These are phyloP conservation scores for Lyophyllum shimeji DNA, from an alignment of 768 basidiomycete genomes.

Conservation along the genomic window DNA sequence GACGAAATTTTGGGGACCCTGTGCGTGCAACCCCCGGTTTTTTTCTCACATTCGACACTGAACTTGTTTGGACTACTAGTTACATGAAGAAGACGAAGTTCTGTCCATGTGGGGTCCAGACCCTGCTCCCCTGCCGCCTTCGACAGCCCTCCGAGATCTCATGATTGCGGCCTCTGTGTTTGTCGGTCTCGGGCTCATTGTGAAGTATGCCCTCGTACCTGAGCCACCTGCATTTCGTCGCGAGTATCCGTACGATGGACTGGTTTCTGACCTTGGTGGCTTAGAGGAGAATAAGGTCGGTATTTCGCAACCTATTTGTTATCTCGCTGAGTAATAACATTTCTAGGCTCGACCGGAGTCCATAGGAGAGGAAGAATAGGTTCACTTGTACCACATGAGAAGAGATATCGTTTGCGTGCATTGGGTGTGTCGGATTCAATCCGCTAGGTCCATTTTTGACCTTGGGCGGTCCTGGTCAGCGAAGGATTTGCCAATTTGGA, in stretches of 20 bases:
- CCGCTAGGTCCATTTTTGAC: too few relatives aligned
- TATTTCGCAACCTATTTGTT: not conserved
- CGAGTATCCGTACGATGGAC: slow-evolving; percentile 74
- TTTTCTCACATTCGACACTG: slow-evolving; percentile 11
- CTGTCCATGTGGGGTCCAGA: slow-evolving; percentile 90
- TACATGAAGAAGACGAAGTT: slow-evolving; percentile 80
- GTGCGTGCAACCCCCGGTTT: slow-evolving; percentile 33
- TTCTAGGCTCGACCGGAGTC: slow-evolving; percentile 26
- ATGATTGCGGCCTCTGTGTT: slow-evolving; percentile 61
- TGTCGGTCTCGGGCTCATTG: slow-evolving; percentile 57
- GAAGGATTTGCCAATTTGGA: too few relatives aligned
- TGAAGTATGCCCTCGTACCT: slow-evolving; percentile 55
- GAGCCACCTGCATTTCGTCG: slow-evolving; percentile 68
- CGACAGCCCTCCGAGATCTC: slow-evolving; percentile 65
- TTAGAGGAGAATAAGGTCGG: slow-evolving; percentile 75
- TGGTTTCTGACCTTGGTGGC: slow-evolving; percentile 78
- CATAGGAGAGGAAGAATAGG: slow-evolving; percentile 17
- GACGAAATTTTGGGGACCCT: slow-evolving; percentile 80
- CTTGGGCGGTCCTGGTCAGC: too few relatives aligned
- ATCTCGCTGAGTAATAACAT: slow-evolving; percentile 3
- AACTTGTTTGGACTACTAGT: slow-evolving; percentile 37
- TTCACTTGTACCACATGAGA: not conserved
- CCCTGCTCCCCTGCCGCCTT: slow-evolving; percentile 57
- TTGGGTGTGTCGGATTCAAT: not conserved
- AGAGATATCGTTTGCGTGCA: not conserved